Evolutionary conservation across 805 yeast species (phyloP).

Genomic region (Candida boleticola): DNA sequence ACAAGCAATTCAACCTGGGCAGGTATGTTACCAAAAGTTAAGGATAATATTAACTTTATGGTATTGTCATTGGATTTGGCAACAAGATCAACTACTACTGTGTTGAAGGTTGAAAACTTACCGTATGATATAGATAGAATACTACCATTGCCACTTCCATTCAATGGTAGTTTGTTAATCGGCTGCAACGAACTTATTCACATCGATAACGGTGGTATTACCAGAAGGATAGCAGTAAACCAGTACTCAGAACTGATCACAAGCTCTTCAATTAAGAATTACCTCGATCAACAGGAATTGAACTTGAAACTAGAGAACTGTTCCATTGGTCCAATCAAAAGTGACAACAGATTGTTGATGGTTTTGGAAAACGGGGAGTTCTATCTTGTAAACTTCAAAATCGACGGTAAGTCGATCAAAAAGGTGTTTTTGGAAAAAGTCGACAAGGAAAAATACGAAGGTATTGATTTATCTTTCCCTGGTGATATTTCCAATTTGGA

Average conservation of each 20-base stretch:
- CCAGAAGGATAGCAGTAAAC: constrained; percentile 63
- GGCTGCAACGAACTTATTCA: constrained; percentile 80
- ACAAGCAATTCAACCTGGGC: constrained; percentile 68
- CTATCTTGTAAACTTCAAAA: constrained; percentile 32
- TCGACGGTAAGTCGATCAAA: constrained; percentile 44
- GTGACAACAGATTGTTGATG: constrained; percentile 33
- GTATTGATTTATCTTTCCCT: constrained; percentile 37
- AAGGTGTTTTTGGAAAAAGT: constrained; percentile 31
- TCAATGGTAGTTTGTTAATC: constrained; percentile 64
- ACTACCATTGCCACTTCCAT: constrained; percentile 61
- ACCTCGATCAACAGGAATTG: constrained; percentile 47
- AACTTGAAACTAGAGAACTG: constrained; percentile 58
- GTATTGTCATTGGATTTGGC: constrained; percentile 68
- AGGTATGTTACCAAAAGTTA: constrained; percentile 58
- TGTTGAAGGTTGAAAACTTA: constrained; percentile 59
- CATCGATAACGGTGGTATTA: constrained; percentile 74
- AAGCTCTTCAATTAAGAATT: constrained; percentile 28
- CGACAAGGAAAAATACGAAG: constrained; percentile 23
- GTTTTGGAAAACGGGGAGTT: constrained; percentile 33
- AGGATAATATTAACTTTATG: constrained; percentile 60
- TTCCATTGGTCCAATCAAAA: constrained; percentile 30
- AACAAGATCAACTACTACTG: constrained; percentile 59
- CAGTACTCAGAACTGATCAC: constrained; percentile 43
- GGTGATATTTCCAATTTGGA: constrained; percentile 41
- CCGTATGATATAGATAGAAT: constrained; percentile 74